Conservation (phyloP, 148 eudicot genomes). For the Suaeda aralocaspica region DNA sequence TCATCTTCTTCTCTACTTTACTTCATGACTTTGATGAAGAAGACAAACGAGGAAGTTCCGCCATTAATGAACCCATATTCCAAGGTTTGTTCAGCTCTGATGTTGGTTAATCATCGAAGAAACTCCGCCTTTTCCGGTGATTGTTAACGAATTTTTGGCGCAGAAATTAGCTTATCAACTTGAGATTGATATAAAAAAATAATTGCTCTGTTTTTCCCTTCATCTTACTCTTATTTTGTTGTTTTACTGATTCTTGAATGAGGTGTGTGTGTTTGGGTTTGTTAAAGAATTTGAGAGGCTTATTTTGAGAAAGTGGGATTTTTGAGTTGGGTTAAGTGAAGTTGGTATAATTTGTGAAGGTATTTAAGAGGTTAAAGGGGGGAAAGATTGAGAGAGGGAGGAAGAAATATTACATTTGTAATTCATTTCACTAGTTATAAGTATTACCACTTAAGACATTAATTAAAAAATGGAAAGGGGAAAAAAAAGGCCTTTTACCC, state of each 20-base stretch:
- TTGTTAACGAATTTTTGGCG: not conserved
- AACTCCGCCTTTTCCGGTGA: not conserved
- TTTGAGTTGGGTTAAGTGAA: not conserved
- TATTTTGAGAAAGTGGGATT: not conserved
- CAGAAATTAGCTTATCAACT: not conserved
- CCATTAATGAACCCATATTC: conserved; percentile 26
- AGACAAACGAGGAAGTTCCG: conserved; percentile 13
- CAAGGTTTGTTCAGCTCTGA: not conserved
- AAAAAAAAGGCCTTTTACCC: no score
- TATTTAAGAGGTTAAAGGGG: not conserved
- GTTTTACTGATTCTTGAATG: not conserved
- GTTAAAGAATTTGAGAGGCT: not conserved
- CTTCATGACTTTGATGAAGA: conserved; percentile 1
- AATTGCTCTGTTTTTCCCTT: conserved; percentile 5
- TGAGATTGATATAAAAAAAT: not conserved
- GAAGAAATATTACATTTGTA: no score
- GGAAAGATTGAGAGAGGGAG: no score
- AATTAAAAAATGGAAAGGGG: no score
- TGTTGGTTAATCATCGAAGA: not conserved
- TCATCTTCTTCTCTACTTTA: no score
- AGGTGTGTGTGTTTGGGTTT: not conserved
- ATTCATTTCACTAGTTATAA: no score
- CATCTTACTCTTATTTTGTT: not conserved
- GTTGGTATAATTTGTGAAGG: not conserved
- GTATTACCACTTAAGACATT: no score